Conservation (phyloP, 140 eudicot species). For the Senecio squalidus region DNA sequence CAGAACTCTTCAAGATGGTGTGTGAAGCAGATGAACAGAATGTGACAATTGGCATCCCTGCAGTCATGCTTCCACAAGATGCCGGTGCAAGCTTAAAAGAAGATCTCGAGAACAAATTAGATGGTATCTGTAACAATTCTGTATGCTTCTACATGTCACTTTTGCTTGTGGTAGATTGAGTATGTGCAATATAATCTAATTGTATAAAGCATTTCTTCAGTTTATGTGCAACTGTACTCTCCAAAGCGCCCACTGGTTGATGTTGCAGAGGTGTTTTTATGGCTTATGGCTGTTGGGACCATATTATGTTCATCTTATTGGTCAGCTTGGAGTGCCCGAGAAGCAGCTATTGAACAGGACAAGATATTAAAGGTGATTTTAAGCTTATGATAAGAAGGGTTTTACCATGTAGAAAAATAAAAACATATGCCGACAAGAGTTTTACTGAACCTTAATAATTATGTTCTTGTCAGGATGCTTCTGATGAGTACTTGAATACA, state of each 20-base stretch:
- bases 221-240: constrained; percentile 90
- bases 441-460: constrained; percentile 16
- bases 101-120: constrained; percentile 44
- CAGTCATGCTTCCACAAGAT: constrained; percentile 97
- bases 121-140: constrained; percentile 42
- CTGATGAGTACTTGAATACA: constrained; percentile 48
- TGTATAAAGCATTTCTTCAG: constrained; percentile 41
- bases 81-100: constrained; percentile 68
- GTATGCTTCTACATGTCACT: background rate
- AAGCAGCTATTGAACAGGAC: constrained; percentile 95
- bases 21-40: constrained; percentile 72
- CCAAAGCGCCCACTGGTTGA: constrained; percentile 89
- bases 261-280: constrained; percentile 92
- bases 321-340: constrained; percentile 97
- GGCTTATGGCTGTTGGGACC: constrained; percentile 98
- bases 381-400: background rate
- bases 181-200: constrained; percentile 1
- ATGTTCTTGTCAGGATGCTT: constrained; percentile 60
- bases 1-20: constrained; percentile 98
- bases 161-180: background rate
- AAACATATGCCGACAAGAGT: background rate
- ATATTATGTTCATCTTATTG: constrained; percentile 95
- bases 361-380: constrained; percentile 65
- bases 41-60: constrained; percentile 71
- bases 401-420: background rate